Percentiles rank a stretch among this genome's conserved stretches.
These are phyloP conservation scores for Alternaria dauci DNA, from an alignment of 2,329 filamentous ascomycete genomes.

Conservation along the genomic window DNA sequence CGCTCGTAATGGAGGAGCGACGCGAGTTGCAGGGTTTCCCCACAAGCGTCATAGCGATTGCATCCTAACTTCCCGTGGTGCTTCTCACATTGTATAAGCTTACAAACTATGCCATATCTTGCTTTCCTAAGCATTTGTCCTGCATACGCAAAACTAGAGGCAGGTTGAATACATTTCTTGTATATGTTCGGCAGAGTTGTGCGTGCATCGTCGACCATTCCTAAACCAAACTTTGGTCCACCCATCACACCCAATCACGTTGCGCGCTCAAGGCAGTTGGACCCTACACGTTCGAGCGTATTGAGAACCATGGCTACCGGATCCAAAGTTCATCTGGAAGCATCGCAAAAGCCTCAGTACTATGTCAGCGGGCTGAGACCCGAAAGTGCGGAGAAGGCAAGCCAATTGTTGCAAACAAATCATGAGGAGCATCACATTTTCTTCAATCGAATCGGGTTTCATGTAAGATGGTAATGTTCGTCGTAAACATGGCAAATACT, in stretches of 20 bases:
- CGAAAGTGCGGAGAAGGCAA: slow-evolving; percentile 69
- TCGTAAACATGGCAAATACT: neutral
- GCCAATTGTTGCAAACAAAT: slow-evolving; percentile 78
- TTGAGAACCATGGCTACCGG: slow-evolving; percentile 42
- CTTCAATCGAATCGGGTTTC: slow-evolving; percentile 78
- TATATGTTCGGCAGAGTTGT: slow-evolving; percentile 2
- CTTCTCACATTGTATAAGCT: neutral
- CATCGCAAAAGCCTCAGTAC: slow-evolving; percentile 57
- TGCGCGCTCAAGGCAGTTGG: neutral
- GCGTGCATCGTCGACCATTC: neutral
- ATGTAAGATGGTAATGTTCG: slow-evolving; percentile 56
- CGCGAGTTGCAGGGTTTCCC: slow-evolving; percentile 5
- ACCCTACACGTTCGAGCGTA: neutral
- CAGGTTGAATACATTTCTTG: neutral
- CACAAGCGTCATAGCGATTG: slow-evolving; percentile 13
- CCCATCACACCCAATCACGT: neutral
- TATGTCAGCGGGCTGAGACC: slow-evolving; percentile 58
- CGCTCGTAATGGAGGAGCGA: slow-evolving; percentile 5
- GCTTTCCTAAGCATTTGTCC: neutral
- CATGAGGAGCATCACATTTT: slow-evolving; percentile 79
- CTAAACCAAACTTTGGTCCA: neutral
- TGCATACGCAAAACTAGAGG: neutral
- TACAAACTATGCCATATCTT: neutral
- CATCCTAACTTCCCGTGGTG: neutral
- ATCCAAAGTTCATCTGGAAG: slow-evolving; percentile 53